Base-by-base conservation (phyloP, 306 rosid species). In the Begonia fuchsioides region DNA sequence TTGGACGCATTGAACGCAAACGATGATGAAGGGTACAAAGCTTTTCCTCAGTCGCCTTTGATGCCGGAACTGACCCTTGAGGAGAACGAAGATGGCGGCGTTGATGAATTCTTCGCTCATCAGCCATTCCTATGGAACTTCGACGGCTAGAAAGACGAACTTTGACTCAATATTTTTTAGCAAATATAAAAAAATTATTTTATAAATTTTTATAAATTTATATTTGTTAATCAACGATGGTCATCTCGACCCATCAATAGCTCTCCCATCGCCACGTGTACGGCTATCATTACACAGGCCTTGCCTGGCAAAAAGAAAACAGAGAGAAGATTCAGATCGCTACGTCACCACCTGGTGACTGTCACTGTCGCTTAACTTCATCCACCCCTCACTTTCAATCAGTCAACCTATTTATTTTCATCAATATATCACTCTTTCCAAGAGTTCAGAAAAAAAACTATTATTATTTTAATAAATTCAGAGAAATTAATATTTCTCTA, bases 71-170 rank as follows among this genome's bases (percentile, higher is more conserved):
- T 4, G 10, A 48, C 46, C 45, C 50, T 51, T 17, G 55, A 64
- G 20, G 61, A 53, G 20, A 50, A 38, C 54, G 50, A 46, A 50
- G 20, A 1, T 51, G 50, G 2, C 12, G 2, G 47, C 39, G 26
- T 39, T 13, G 60, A 19, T 8, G 71, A 65, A 17, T 45, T 66
- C 45, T 67, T 51, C 46, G 66, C 65, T 51, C 64, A 70, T 32
- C 75, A 67, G 50, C 56, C 82, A 15, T 72, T 74, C 16, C 73
- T 74, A 62, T 81, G 93, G 93, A 77, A 74, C 69, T 81, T 81
- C 35, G 60, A 35, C 8, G 1, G 35, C 3, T 26, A 26, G 35
- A 26, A 26, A 26, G 7, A 26, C 35, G 8, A n/a, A n/a, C 8
- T 26, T 26, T 26, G n/a, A n/a, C n/a, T n/a, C n/a, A n/a, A n/a